Evolutionary conservation across 192 early-diverging fungal genomes (phyloP), one percentile per base, ranked within the genome.

Genomic region (Dimargaris xerosporica): DNA sequence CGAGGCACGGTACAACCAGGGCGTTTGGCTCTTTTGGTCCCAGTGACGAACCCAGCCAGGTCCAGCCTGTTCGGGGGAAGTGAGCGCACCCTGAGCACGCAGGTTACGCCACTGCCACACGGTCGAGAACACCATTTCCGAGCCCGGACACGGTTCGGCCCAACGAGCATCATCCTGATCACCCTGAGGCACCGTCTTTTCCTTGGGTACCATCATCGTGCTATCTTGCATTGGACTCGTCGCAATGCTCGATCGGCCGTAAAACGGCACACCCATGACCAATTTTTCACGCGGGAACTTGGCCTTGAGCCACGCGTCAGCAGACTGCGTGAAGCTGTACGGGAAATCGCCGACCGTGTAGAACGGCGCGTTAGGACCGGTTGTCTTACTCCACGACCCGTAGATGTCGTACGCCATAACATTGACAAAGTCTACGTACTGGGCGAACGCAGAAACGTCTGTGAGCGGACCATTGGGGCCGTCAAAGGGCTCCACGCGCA

Each of bases 331-430:
- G 53, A 71, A 78, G 16, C 73, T 76, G 23, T 61, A 73, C 12
- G 67, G 69, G 21, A 67, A 54, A 0, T 74, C 76, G 12, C 63
- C 66, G 48, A 61, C 69, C 19, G 46, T 31, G 15, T 70, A 65
- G 19, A 83, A 67, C 30, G 81, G 80, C 0, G 83, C 81, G 63
- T 85, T 85, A 43, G 83, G 80, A 3, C 83, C 83, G 0, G 80
- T 82, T n/a, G 70, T 68, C 9, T 71, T 30, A 6, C 76, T 74
- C 81, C 82, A 87, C 23, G 75, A 71, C 48, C 82, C 80, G 65
- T 78, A 72, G 47, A 75, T 77, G 72, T 83, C 85, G 65, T 88
- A 86, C 21, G 76, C 73, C 83, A 88, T 86, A 39, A 86, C 55
- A 41, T 85, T 84, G 63, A 88, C 72, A 25, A 75, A 76, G 68